Evolutionary conservation across 306 rosid species (phyloP), one percentile per base, ranked within the genome.

Genomic region (Castanospermum australe): DNA sequence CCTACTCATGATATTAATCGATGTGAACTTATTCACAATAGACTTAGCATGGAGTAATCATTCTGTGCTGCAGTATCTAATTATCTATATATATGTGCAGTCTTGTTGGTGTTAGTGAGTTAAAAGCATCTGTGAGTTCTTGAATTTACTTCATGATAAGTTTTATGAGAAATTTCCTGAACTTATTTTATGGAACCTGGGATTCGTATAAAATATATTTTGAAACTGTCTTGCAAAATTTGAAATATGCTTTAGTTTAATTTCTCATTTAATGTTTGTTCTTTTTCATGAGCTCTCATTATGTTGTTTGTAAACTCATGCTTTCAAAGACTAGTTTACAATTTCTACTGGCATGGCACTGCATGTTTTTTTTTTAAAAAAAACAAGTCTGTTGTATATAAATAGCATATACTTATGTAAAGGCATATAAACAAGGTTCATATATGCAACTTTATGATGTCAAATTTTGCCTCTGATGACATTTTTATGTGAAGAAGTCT

Each of bases 371-470:
- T 70, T 39, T 75, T 79, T 56, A 73, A 79, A 74, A 51, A 73
- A 79, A 74, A 51, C n/a, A 25, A 44, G 64, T 52, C 51, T 82
- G 36, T 76, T 50, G 21, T 62, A 52, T 64, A 55, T 78, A 21
- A 38, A 45, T 82, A 56, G 41, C 10, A 21, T 45, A 24, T 38
- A 71, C 14, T 33, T 25, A 25, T 36, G 21, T 65, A 64, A 64
- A 68, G 67, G 78, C 79, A 35, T 30, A 60, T 69, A 67, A 80
- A 72, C 45, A 68, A 52, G 70, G 39, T 74, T 76, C 39, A 8
- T 54, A 33, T 44, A 55, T 66, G 38, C 9, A 52, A 59, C 30
- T 59, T 67, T 70, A 64, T 79, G 56, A 28, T 73, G 18, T 77
- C 24, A 56, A 10, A 51, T 4, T 72, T 55, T 71, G 15, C 4